Evolutionary conservation across 495 filamentous ascomycete genomes (phyloP).

Genomic region (Annulohypoxylon bovei): DNA sequence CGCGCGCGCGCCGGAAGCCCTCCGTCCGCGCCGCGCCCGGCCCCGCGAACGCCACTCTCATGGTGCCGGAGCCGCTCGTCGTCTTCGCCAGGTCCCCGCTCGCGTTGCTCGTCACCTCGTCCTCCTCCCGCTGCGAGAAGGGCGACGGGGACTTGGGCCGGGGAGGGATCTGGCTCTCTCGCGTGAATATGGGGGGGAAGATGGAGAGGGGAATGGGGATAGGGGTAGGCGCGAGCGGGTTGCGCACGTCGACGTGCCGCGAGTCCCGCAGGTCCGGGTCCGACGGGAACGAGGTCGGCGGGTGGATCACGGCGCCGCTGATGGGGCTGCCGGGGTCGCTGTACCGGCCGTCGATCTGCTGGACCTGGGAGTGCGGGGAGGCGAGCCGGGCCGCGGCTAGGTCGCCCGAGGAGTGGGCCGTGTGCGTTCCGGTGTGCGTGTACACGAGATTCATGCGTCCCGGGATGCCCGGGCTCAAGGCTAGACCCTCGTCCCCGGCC

Average conservation of each 20-base stretch:
- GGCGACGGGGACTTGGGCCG: background rate
- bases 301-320: slow-evolving; percentile 34
- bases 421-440: background rate
- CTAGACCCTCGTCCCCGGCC: background rate
- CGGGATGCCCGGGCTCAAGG: background rate
- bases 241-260: background rate
- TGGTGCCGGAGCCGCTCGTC: background rate
- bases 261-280: slow-evolving; percentile 18
- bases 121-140: background rate
- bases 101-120: background rate
- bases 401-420: slow-evolving; percentile 7
- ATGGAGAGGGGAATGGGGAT: too few relatives aligned
- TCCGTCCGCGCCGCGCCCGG: background rate
- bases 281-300: slow-evolving; percentile 29
- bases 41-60: slow-evolving; percentile 20
- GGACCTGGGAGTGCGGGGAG: slow-evolving; percentile 2
- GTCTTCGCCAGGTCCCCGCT: too few relatives aligned
- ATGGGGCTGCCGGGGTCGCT: slow-evolving; percentile 37
- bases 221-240: too few relatives aligned
- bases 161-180: background rate
- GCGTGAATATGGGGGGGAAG: background rate
- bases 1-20: slow-evolving; percentile 10
- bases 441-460: background rate
- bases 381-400: background rate
- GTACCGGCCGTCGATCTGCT: slow-evolving; percentile 34